Conservation (phyloP, 2,329 filamentous ascomycete species). For the Aspergillus sp. region DNA sequence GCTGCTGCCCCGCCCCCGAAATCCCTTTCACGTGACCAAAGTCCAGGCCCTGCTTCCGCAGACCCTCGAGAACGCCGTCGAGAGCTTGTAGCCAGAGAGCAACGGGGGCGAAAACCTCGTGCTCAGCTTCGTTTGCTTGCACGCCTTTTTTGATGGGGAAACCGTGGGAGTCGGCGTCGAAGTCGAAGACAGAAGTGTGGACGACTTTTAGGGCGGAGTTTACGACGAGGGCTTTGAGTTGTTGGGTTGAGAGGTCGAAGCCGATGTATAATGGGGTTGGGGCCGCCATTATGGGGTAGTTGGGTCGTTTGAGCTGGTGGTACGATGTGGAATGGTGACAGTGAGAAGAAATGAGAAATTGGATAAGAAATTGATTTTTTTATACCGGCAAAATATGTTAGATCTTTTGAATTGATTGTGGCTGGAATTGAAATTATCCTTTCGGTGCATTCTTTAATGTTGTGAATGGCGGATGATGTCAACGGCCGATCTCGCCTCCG, state of each 20-base stretch:
- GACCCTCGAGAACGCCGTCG: constrained; percentile 70
- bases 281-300: constrained; percentile 27
- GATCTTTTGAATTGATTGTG: too few species aligned
- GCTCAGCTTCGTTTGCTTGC: constrained; percentile 68
- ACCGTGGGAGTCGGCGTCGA: constrained; percentile 68
- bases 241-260: constrained; percentile 94
- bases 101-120: constrained; percentile 88
- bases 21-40: constrained; percentile 71
- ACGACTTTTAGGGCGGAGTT: constrained; percentile 73
- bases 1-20: constrained; percentile 91
- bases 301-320: neutral
- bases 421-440: neutral
- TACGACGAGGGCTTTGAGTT: constrained; percentile 89
- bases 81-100: constrained; percentile 92
- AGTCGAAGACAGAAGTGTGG: constrained; percentile 86
- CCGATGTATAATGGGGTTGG: constrained; percentile 73
- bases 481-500: constrained; percentile 8
- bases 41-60: constrained; percentile 64
- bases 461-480: constrained; percentile 3
- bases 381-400: too few species aligned
- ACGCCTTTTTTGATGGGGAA: constrained; percentile 87
- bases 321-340: constrained; percentile 1
- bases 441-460: neutral
- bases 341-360: neutral
- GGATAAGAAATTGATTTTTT: neutral